Evolutionary conservation across 768 basidiomycete species (phyloP), one percentile per base, ranked within the genome.

Genomic region (Glaciozyma antarctica): DNA sequence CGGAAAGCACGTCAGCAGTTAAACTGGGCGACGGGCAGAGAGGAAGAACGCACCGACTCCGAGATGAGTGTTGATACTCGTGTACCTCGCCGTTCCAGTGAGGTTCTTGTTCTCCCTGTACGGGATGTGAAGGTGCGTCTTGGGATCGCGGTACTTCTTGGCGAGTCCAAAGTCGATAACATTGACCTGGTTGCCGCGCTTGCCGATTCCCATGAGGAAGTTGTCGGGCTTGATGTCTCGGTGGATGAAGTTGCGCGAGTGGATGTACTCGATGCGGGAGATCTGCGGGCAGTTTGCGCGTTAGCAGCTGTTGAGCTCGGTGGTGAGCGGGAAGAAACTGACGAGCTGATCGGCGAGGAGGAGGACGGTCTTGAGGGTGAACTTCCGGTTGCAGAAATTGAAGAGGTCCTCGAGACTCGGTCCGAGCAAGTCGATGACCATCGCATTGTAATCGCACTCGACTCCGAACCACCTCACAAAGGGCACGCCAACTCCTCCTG

Each of bases 81-180:
- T 98, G 82, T 98, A 99, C 63, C 95, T 90, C 69, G 94, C 94
- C 32, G 95, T 99, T 70, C 94, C 94, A 1, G 94, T 99, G 73
- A 99, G 78, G 76, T 98, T 99, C 88, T 99, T 99, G 85, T 99
- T 99, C 86, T 99, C 94, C 73, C 94, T 84, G 83, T 99, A 99
- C 13, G 95, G 95, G 72, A 99, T 99, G 78, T 99, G 95, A 47
- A 99, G 85, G 76, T 98, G 95, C 65, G 95, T 99, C 86, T 97
- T 98, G 38, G 95, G 93, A 80, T 99, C 95, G 68, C 95, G 85
- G 84, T 93, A 99, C 82, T 99, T 99, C 84, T 98, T 99, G 34
- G 95, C 95, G 55, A 99, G 84, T 81, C 95, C 91, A 62, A 95
- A 95, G 76, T 95, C 92, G 76, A 94, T 76, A 53, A 99, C 88